Evolutionary conservation across 768 basidiomycete genomes (phyloP), one percentile per base, ranked within the genome.

Genomic region (Kockovaella imperatae): DNA sequence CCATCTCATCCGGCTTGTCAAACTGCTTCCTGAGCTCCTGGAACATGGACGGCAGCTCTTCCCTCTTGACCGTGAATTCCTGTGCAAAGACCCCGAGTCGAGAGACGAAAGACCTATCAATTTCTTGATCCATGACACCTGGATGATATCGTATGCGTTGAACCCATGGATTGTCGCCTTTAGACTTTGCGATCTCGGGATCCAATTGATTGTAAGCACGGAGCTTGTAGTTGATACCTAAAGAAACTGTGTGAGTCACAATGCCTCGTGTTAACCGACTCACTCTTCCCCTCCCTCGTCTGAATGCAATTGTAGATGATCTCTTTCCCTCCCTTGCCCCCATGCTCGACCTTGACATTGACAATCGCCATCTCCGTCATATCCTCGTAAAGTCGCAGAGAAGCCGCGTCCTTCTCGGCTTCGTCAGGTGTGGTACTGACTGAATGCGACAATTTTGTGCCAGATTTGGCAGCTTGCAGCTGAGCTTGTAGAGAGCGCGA

Each of bases 361-460:
- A 79, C 75, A 20, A 91, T 77, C 31, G 86, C 75, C 20, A 91
- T 72, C 58, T 88, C 86, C 1, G 86, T 87, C 54, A 87, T 70
- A 60, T 90, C 87, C 68, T 90, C 87, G 65, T 93, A 93, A 52
- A 91, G 78, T 42, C 75, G 76, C 57, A 88, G 76, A 35, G 83
- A 77, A 60, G 77, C 74, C 3, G 74, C 72, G 55, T 79, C 77
- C 63, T 81, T 81, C 4, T 79, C 79, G 13, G 57, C 40, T 39
- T 67, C 69, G n/a, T 65, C 60, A 6, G 62, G 46, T 5, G 36
- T 53, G 24, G 31, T 45, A 6, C 45, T 40, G 15, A 40, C 47
- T 2, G 35, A 38, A 24, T 31, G 7, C 21, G 20, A 21, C 15
- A 11, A 18, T 15, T 41, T 34, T 14, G n/a, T 20, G 15, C 30